These are phyloP conservation scores for Sanghuangporus weigelae DNA, from an alignment of 1,284 basidiomycete species.

Conservation along the genomic window DNA sequence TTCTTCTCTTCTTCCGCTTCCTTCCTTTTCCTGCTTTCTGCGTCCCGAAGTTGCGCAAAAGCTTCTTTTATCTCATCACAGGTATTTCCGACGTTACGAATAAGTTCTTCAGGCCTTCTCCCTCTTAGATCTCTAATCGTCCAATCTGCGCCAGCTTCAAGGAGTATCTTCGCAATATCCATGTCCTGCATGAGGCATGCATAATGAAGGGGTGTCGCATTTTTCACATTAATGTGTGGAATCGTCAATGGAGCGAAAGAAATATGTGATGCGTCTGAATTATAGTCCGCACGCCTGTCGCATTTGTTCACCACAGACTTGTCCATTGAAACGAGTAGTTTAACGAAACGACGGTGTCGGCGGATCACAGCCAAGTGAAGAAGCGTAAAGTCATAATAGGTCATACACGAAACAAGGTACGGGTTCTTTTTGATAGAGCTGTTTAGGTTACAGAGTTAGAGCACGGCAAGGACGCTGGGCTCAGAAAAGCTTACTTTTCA, in stretches of 20 bases:
- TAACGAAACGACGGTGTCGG: constrained; percentile 1
- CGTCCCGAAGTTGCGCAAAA: constrained; percentile 3
- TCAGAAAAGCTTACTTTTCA: not conserved
- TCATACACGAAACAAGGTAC: not conserved
- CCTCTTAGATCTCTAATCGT: not conserved
- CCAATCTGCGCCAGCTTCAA: constrained; percentile 14
- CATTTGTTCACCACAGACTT: not conserved
- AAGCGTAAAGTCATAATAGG: constrained; percentile 1
- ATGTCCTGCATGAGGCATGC: constrained; percentile 8
- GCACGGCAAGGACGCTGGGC: not conserved
- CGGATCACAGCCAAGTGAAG: constrained; percentile 9
- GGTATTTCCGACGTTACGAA: not conserved
- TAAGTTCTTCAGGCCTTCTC: not conserved
- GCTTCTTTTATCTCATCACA: not conserved
- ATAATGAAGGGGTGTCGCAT: constrained; percentile 12
- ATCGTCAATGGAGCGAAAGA: constrained; percentile 4
- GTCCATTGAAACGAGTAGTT: not conserved
- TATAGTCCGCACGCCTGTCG: not conserved
- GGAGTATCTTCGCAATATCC: not conserved
- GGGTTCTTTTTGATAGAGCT: not conserved
- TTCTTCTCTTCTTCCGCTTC: not conserved
- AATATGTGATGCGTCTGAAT: not conserved
- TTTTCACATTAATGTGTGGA: constrained; percentile 3
- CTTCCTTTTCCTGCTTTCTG: constrained; percentile 8
- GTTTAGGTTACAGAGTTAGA: not conserved